A percentile compares a stretch with the other conserved stretches of the same genome.
phyloP scores from a whole-genome alignment of 78 protist genomes.

The Neovahlkampfia damariscottae region DNA sequence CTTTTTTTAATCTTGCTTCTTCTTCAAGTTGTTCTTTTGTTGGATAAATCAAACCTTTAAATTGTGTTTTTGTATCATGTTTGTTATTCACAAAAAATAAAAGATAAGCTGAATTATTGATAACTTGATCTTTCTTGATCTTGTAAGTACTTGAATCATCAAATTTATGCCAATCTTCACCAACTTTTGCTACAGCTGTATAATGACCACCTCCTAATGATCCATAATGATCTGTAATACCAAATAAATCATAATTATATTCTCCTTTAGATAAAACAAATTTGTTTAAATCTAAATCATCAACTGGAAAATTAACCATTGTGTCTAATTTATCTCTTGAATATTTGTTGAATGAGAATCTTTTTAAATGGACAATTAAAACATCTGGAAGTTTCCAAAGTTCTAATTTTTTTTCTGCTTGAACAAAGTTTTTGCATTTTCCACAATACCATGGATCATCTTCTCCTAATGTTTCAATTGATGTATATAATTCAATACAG shows the following conservation, averaged over 20 bases:
- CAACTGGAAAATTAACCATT: conserved; percentile 55
- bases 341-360: conserved; percentile 37
- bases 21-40: too few species aligned
- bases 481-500: conserved; percentile 37
- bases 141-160: conserved; percentile 42
- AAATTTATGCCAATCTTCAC: conserved; percentile 56
- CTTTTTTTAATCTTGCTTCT: too few species aligned
- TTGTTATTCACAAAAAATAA: too few species aligned
- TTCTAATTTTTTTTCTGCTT: conserved; percentile 52
- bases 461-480: conserved; percentile 29
- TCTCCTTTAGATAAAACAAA: conserved; percentile 5
- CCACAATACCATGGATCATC: conserved; percentile 71
- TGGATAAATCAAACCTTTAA: too few species aligned
- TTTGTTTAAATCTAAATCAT: conserved; percentile 48
- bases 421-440: conserved; percentile 44
- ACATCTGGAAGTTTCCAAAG: conserved; percentile 77
- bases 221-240: conserved; percentile 84
- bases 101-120: too few species aligned
- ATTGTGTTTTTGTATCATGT: too few species aligned
- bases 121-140: too few species aligned
- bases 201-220: conserved; percentile 82
- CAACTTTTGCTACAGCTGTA: conserved; percentile 64
- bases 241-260: conserved; percentile 63
- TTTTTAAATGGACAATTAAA: conserved; percentile 77
- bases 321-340: conserved; percentile 58